Evolutionary conservation across 495 filamentous ascomycete genomes (phyloP), one percentile per base, ranked within the genome.

Genomic region (Ramalina intermedia): DNA sequence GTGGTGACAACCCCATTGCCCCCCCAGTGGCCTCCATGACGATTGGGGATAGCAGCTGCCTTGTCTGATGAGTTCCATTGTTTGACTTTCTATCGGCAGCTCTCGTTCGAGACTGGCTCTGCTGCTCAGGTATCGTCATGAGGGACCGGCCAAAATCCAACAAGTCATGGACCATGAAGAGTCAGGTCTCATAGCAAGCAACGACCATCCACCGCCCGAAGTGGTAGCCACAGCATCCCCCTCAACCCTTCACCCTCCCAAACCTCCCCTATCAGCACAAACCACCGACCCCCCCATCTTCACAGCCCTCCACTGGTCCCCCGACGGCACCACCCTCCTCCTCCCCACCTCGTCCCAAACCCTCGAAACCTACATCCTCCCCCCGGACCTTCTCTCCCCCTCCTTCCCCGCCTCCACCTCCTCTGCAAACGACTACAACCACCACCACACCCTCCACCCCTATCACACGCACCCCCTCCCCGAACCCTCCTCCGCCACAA

Each of bases 281-380:
- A 11, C 21, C 16, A 9, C 39, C 39, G 9, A 41, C 17, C 8
- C 8, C 16, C 16, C 16, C 21, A 18, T 41, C 38, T 41, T 41
- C 38, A 41, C 42, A 45, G 1, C 42, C 24, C 42, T 23, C 24
- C 42, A 45, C 24, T 45, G 42, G 81, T 78, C 85, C 6, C 78
- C 84, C 41, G 89, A 95, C 59, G 87, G 90, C 14, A 91, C 87
- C 9, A 78, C 76, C 6, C 65, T 96, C 42, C 59, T 98, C 57
- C 65, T 96, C 42, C 59, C 96, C 57, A 84, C 87, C 23, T 81
- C 73, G 37, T 79, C 76, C 6, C 73, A 85, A 50, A 78, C 88
- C 55, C 69, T 93, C 38, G 70, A 76, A 44, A 76, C 79, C 12
- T 91, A 79, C 62, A 75, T 93, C 27, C 57, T 95, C 39, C 86